Evolutionary conservation across 2,329 filamentous ascomycete genomes (phyloP).

Genomic region (Coniella vitis): DNA sequence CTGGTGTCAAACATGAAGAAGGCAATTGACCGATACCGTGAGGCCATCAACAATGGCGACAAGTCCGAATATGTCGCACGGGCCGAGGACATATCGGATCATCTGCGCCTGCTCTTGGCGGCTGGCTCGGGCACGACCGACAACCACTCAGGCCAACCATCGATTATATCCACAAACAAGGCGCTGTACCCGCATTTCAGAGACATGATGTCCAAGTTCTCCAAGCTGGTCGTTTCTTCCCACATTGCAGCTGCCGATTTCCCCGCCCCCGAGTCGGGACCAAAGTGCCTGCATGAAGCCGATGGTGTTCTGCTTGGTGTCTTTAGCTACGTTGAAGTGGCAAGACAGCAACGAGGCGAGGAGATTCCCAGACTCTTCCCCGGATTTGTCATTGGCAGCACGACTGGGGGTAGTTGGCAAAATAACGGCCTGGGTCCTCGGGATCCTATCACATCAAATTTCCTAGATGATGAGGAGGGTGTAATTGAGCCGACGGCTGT

Average conservation of each 20-base stretch:
- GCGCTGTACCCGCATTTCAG: conserved; percentile 93
- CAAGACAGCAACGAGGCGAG: conserved; percentile 85
- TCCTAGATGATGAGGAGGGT: conserved; percentile 76
- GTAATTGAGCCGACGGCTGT: conserved; percentile 62
- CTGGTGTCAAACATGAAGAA: conserved; percentile 90
- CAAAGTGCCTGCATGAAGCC: conserved; percentile 95
- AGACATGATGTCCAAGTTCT: conserved; percentile 99
- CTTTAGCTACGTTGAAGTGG: conserved; percentile 93
- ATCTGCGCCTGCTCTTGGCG: conserved; percentile 85
- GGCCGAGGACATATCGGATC: conserved; percentile 97
- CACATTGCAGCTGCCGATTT: conserved; percentile 96
- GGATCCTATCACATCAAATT: conserved; percentile 72
- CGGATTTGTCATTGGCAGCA: conserved; percentile 84
- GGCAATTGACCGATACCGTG: conserved; percentile 82
- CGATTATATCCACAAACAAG: conserved; percentile 99
- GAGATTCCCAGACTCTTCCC: conserved; percentile 89
- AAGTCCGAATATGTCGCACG: conserved; percentile 86
- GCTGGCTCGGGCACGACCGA: conserved; percentile 96
- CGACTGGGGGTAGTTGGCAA: conserved; percentile 81
- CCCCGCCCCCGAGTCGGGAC: conserved; percentile 85
- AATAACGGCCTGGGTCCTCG: conserved; percentile 59
- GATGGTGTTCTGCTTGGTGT: conserved; percentile 91
- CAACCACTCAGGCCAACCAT: conserved; percentile 96
- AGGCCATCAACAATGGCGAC: conserved; percentile 76
- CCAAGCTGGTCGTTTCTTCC: conserved; percentile 95